These are phyloP conservation scores for Fusarium penzigii DNA, from an alignment of 2,329 filamentous ascomycete genomes.

Conservation along the genomic window DNA sequence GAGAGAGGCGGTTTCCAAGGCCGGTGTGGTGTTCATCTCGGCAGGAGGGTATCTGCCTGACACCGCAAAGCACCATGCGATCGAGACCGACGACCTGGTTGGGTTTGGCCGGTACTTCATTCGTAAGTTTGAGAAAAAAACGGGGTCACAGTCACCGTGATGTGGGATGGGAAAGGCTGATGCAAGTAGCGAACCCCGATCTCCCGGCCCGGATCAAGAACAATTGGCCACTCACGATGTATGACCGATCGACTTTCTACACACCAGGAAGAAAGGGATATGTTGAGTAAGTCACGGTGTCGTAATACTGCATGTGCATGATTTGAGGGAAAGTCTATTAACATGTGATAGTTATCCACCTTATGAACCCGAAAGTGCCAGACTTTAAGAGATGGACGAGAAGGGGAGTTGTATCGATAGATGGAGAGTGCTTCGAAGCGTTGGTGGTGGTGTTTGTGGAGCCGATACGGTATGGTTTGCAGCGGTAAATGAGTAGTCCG, in stretches of 20 bases:
- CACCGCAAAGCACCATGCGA: slow-evolving; percentile 31
- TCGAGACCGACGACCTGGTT: slow-evolving; percentile 35
- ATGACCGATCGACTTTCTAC: slow-evolving; percentile 24
- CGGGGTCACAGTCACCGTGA: too few relatives aligned
- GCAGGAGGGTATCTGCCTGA: slow-evolving; percentile 37
- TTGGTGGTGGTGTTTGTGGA: neutral
- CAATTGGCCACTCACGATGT: slow-evolving; percentile 22
- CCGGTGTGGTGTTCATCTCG: slow-evolving; percentile 30
- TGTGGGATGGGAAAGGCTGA: slow-evolving; percentile 2
- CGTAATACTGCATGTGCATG: neutral
- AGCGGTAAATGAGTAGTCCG: too few relatives aligned
- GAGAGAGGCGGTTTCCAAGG: slow-evolving; percentile 32
- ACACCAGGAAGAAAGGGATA: slow-evolving; percentile 20
- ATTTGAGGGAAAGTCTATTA: slow-evolving; percentile 2
- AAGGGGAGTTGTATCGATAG: neutral
- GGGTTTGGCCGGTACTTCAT: slow-evolving; percentile 37
- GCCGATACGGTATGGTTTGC: too few relatives aligned
- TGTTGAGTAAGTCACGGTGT: slow-evolving; percentile 16
- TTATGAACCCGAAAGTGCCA: slow-evolving; percentile 10
- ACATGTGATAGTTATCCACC: slow-evolving; percentile 11
- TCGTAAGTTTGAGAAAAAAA: slow-evolving; percentile 8
- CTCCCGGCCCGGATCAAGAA: slow-evolving; percentile 27
- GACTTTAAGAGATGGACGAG: neutral
- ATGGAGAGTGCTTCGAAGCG: neutral
- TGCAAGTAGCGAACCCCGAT: slow-evolving; percentile 24